Base-by-base conservation (phyloP, 192 early-diverging fungal genomes). In the Dissophora globulifera region DNA sequence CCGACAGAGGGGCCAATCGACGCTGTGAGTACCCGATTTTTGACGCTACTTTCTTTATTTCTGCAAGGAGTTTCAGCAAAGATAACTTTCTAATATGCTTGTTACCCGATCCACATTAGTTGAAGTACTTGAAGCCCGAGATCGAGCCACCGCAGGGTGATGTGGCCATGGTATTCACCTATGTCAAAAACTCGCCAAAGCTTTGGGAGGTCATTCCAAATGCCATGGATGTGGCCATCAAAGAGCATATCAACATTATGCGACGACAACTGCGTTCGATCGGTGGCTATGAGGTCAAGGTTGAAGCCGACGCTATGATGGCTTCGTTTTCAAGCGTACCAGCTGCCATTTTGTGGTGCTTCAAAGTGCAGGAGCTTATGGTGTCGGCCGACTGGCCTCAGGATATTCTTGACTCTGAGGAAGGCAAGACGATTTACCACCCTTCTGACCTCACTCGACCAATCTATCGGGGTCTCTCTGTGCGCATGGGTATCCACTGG, bases 251-350 rank as follows among this genome's bases (percentile, higher is more conserved):
- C 62, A 60, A 78, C 43, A 86, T 92, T 11, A 93, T 97, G 93
- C 86, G 95, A 4, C 88, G 92, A 35, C 85, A 90, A 40, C 80
- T 97, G 33, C 88, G 92, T 47, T 87, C 86, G 19, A 89, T 91
- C 45, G 93, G 94, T 43, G 95, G 95, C 12, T 97, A 97, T 66
- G 95, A 97, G 62, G 95, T 97, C 40, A 97, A 97, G 69, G 95
- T 92, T 5, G 95, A 97, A 82, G 94, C 93, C 45, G 95, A 97
- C 66, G 93, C 93, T 26, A 95, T 97, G 67, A 97, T 97, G 92
- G 93, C 95, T 25, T 92, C 89, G 54, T 97, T 97, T 67, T 90
- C 92, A 5, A 91, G 90, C 33, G 87, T 93, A 0, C 82, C 89
- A 1, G 85, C 89, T 32, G 95, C 95, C 3, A 66, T 95, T 49